These are phyloP conservation scores for Termitomyces sp. DNA, from an alignment of 768 basidiomycete genomes.

Conservation along the genomic window DNA sequence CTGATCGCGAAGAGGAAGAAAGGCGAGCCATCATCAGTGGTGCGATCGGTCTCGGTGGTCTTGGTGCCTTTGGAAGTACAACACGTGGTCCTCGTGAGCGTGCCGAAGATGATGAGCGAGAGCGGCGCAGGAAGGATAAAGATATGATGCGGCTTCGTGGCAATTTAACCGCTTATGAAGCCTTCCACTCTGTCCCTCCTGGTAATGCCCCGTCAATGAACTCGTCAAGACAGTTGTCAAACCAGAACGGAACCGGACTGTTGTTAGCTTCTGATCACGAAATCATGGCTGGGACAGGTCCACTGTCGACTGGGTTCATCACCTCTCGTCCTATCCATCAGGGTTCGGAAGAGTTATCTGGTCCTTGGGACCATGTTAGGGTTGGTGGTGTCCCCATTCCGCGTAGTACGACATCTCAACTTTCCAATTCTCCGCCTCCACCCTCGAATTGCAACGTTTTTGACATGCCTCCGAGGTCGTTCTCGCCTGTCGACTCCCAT, in stretches of 20 bases:
- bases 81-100: slow-evolving; percentile 60
- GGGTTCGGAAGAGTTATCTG: slow-evolving; percentile 30
- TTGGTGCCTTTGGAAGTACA: slow-evolving; percentile 24
- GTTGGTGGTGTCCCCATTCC: slow-evolving; percentile 10
- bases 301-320: slow-evolving; percentile 16
- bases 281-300: slow-evolving; percentile 11
- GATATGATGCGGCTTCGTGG: slow-evolving; percentile 38
- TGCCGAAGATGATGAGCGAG: slow-evolving; percentile 56
- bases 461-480: slow-evolving; percentile 12
- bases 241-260: slow-evolving; percentile 18
- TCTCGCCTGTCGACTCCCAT: slow-evolving; percentile 16
- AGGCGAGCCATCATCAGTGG: slow-evolving; percentile 33
- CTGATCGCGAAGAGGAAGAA: slow-evolving; percentile 44
- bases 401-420: slow-evolving; percentile 28
- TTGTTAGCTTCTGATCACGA: slow-evolving; percentile 15
- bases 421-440: slow-evolving; percentile 30
- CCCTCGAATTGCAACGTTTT: slow-evolving; percentile 3
- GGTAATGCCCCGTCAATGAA: slow-evolving; percentile 11
- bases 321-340: slow-evolving; percentile 12
- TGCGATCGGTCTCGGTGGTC: slow-evolving; percentile 31
- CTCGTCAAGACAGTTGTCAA: slow-evolving; percentile 32
- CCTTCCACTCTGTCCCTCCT: slow-evolving; percentile 65
- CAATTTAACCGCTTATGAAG: slow-evolving; percentile 61
- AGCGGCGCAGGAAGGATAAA: slow-evolving; percentile 51
- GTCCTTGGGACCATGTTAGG: slow-evolving; percentile 42